phyloP scores from a whole-genome alignment of 2,329 filamentous ascomycete genomes.

The Simplicillium aogashimaense region DNA sequence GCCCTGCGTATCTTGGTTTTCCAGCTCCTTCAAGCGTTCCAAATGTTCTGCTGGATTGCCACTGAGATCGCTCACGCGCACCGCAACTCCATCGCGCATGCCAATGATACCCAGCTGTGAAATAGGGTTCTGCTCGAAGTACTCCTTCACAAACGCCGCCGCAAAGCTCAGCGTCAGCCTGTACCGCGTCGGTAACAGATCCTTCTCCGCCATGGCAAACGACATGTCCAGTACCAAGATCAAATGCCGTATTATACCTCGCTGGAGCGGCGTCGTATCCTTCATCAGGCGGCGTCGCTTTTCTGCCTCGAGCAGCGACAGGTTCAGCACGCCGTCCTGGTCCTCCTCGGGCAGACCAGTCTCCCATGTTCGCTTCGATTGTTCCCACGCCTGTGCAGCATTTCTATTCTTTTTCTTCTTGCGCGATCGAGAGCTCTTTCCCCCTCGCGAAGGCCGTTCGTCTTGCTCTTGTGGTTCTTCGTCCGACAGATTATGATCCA shows the following conservation, averaged over 20 bases:
- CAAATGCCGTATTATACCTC: slow-evolving; percentile 95
- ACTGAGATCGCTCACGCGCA: slow-evolving; percentile 78
- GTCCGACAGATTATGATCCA: slow-evolving; percentile 35
- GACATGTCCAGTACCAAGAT: slow-evolving; percentile 88
- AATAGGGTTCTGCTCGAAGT: slow-evolving; percentile 97
- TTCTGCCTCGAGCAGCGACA: slow-evolving; percentile 71
- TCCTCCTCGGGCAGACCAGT: slow-evolving; percentile 59
- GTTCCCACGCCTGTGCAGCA: slow-evolving; percentile 52
- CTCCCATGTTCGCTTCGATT: slow-evolving; percentile 61
- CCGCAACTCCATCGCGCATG: slow-evolving; percentile 84
- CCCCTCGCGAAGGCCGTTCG: slow-evolving; percentile 12
- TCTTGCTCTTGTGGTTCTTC: slow-evolving; percentile 11
- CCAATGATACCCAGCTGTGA: slow-evolving; percentile 88
- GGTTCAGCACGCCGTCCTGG: slow-evolving; percentile 67
- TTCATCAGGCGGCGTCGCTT: slow-evolving; percentile 74
- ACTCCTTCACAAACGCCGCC: slow-evolving; percentile 81
- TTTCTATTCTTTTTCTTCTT: slow-evolving; percentile 22
- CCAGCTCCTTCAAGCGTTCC: slow-evolving; percentile 59
- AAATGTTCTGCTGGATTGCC: slow-evolving; percentile 89
- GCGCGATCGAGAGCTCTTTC: slow-evolving; percentile 15
- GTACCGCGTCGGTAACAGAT: slow-evolving; percentile 81
- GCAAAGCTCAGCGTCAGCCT: slow-evolving; percentile 74
- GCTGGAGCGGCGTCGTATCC: slow-evolving; percentile 90
- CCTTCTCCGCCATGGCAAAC: slow-evolving; percentile 89
- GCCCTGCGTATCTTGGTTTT: slow-evolving; percentile 59